A percentile compares a stretch with the other conserved stretches of the same genome.
Conservation (phyloP, 2,329 filamentous ascomycete genomes). For the Graphilbum sp. region DNA sequence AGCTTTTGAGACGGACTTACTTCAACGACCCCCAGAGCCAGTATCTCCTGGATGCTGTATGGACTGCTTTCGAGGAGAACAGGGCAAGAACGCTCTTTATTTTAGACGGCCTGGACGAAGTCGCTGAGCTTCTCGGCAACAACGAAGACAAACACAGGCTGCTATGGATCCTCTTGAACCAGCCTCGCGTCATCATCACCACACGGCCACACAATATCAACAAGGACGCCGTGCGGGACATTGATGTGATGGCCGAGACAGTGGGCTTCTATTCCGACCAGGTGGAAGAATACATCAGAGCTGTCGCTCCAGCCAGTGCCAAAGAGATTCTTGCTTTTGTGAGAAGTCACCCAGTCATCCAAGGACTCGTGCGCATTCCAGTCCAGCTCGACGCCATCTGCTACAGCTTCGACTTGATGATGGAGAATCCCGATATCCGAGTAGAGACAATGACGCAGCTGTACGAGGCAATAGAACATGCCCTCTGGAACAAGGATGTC, state of each 20-base stretch:
- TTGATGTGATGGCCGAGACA: conserved; percentile 21
- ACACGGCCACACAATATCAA: conserved; percentile 13
- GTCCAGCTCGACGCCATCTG: conserved; percentile 28
- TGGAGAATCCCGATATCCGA: conserved; percentile 14
- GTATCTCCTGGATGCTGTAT: too few species aligned
- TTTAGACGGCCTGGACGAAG: conserved; percentile 27
- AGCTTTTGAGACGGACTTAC: neutral
- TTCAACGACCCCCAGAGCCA: too few species aligned
- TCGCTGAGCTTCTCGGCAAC: too few species aligned
- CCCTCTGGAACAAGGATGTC: too few species aligned
- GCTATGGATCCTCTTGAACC: conserved; percentile 15
- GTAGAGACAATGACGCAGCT: conserved; percentile 17
- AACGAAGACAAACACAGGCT: too few species aligned
- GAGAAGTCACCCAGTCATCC: conserved; percentile 15
- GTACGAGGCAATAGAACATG: conserved; percentile 18
- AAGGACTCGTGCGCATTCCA: conserved; percentile 22
- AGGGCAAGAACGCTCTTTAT: conserved; percentile 17
- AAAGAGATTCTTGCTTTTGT: conserved; percentile 13
- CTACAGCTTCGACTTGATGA: conserved; percentile 16
- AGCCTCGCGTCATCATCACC: conserved; percentile 22
- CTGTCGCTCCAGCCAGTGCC: conserved; percentile 7
- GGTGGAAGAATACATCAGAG: conserved; percentile 17
- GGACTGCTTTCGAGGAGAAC: too few species aligned
- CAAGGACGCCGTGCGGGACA: too few species aligned
- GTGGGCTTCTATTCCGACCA: conserved; percentile 22